Conservation (phyloP, 495 filamentous ascomycete species). For the Geoglossum glabrum region DNA sequence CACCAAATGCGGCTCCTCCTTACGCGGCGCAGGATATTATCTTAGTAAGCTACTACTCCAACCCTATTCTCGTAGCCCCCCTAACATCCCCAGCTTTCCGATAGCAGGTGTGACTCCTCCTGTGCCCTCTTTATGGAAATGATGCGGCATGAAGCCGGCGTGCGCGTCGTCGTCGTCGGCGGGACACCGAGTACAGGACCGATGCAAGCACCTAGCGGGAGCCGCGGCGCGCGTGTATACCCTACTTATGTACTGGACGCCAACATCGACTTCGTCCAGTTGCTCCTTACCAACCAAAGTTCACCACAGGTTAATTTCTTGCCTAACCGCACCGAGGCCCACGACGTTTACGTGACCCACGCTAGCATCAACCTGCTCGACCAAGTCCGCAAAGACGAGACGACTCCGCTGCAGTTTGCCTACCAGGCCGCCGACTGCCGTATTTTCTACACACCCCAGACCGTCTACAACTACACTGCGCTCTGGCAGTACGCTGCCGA, state of each 20-base stretch:
- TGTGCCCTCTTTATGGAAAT: constrained; percentile 33
- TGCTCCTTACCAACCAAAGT: not conserved
- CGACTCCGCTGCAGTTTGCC: constrained; percentile 19
- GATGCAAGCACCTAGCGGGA: constrained; percentile 24
- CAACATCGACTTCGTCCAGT: not conserved
- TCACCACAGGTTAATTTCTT: not conserved
- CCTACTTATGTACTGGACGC: not conserved
- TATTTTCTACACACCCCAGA: constrained; percentile 20
- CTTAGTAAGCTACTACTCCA: not conserved
- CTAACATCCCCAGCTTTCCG: constrained; percentile 16
- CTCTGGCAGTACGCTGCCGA: constrained; percentile 12
- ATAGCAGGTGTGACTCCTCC: constrained; percentile 29
- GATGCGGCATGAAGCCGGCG: constrained; percentile 29
- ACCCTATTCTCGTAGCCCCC: not conserved
- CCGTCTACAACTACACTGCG: constrained; percentile 3
- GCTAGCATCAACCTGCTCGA: constrained; percentile 10
- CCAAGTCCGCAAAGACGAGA: constrained; percentile 6
- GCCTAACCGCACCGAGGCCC: not conserved
- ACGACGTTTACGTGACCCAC: not conserved
- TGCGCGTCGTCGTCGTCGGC: constrained; percentile 27
- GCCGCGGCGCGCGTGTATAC: constrained; percentile 16
- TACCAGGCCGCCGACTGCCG: constrained; percentile 23
- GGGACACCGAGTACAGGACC: constrained; percentile 23
- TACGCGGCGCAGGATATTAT: constrained; percentile 32
- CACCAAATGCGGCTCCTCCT: constrained; percentile 12